A percentile compares a stretch with the other conserved stretches of the same genome.
These are phyloP conservation scores for Lolium multiflorum DNA, from an alignment of 176 grass and related monocot genomes.

Conservation along the genomic window DNA sequence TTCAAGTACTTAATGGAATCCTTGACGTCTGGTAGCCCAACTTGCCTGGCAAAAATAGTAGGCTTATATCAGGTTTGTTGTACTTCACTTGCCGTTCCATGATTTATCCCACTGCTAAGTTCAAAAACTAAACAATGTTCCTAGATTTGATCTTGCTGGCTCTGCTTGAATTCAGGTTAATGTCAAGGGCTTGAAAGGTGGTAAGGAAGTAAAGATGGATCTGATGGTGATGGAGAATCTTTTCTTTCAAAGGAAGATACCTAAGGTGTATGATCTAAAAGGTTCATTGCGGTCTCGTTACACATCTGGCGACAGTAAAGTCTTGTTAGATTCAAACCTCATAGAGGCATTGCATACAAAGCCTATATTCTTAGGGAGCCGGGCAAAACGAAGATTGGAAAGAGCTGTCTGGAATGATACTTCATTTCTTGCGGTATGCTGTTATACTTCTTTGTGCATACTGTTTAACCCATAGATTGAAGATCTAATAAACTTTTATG, in stretches of 20 bases:
- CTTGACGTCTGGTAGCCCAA: slow-evolving; percentile 76
- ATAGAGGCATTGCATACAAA: slow-evolving; percentile 83
- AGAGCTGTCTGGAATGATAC: slow-evolving; percentile 97
- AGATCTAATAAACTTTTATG: slow-evolving; percentile 5
- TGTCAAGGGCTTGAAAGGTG: slow-evolving; percentile 73
- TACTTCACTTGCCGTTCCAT: not conserved
- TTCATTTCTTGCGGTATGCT: slow-evolving; percentile 89
- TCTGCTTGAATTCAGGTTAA: slow-evolving; percentile 70
- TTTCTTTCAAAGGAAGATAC: slow-evolving; percentile 89
- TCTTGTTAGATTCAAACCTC: slow-evolving; percentile 92
- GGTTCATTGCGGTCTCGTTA: slow-evolving; percentile 94
- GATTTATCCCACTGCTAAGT: slow-evolving; percentile 6
- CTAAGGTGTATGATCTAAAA: slow-evolving; percentile 96
- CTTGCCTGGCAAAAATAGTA: slow-evolving; percentile 86
- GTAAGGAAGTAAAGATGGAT: slow-evolving; percentile 82
- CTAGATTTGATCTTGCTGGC: slow-evolving; percentile 26
- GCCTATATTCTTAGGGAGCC: slow-evolving; percentile 88
- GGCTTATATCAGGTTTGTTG: slow-evolving; percentile 93
- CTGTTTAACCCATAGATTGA: slow-evolving; percentile 20
- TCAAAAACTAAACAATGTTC: slow-evolving; percentile 3
- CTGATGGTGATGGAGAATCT: slow-evolving; percentile 99
- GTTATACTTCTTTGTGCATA: slow-evolving; percentile 24
- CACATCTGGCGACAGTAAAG: slow-evolving; percentile 67
- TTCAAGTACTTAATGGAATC: slow-evolving; percentile 83
- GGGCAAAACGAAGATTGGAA: slow-evolving; percentile 82